A percentile compares a stretch with the other conserved stretches of the same genome.
phyloP scores from a whole-genome alignment of 768 basidiomycete genomes.

The Boletus rubescentipes region DNA sequence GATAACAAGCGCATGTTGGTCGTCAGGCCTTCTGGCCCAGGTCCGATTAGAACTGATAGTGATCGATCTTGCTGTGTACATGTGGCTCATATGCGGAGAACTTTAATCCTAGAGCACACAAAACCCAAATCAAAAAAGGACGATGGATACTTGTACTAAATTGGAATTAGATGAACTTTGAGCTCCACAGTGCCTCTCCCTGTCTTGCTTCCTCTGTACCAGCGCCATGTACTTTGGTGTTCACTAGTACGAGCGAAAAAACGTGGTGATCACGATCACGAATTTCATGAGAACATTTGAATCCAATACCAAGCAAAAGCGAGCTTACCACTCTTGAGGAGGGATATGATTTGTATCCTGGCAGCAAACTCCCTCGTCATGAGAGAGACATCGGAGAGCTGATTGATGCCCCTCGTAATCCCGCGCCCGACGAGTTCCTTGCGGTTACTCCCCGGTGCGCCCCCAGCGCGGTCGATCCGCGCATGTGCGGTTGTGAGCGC shows the following conservation, averaged over 20 bases:
- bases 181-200: slow-evolving; percentile 52
- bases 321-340: slow-evolving; percentile 48
- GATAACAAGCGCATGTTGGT: background rate
- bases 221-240: slow-evolving; percentile 44
- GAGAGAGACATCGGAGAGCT: slow-evolving; percentile 47
- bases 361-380: slow-evolving; percentile 56
- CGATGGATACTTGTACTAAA: background rate
- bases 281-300: background rate
- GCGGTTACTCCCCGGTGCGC: slow-evolving; percentile 21
- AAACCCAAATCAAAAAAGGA: background rate
- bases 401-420: slow-evolving; percentile 51
- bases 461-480: slow-evolving; percentile 18
- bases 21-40: slow-evolving; percentile 2
- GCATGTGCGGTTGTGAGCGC: slow-evolving; percentile 43
- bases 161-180: slow-evolving; percentile 43
- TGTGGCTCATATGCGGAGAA: background rate
- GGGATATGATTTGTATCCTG: slow-evolving; percentile 53
- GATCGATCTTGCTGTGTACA: slow-evolving; percentile 8
- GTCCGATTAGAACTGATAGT: background rate
- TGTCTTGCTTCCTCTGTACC: slow-evolving; percentile 51
- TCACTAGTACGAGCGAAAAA: slow-evolving; percentile 34
- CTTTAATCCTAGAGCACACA: slow-evolving; percentile 1
- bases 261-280: background rate
- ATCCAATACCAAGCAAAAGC: background rate
- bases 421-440: slow-evolving; percentile 48